A percentile compares a stretch with the other conserved stretches of the same genome.
These are phyloP conservation scores for Solanum aculeatissimum DNA, from an alignment of 305 asterid species.

Conservation along the genomic window DNA sequence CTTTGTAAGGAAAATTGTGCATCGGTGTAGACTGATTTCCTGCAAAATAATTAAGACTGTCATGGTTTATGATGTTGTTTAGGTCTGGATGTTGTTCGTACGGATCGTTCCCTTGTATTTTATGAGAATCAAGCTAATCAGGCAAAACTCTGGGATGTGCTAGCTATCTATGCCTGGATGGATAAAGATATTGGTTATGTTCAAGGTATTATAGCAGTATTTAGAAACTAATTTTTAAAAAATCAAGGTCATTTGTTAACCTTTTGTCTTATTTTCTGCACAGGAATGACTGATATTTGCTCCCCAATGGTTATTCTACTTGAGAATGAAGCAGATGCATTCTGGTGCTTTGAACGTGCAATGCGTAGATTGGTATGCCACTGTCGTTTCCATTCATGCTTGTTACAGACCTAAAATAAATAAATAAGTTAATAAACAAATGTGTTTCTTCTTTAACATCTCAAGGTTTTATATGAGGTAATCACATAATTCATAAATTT, in stretches of 20 bases:
- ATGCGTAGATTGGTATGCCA: constrained; percentile 81
- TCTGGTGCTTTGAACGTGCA: constrained; percentile 95
- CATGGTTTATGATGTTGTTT: not conserved
- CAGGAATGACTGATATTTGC: constrained; percentile 99
- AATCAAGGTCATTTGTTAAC: not conserved
- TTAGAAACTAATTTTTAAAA: not conserved
- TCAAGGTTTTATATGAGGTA: not conserved
- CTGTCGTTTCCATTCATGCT: not conserved
- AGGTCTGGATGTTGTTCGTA: constrained; percentile 94
- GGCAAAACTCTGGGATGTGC: constrained; percentile 88
- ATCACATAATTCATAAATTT: not conserved
- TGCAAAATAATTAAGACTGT: not conserved
- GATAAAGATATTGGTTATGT: constrained; percentile 96
- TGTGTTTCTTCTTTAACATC: not conserved
- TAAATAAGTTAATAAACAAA: not conserved
- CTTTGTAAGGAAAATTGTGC: not conserved
- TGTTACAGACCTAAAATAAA: not conserved
- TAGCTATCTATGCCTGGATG: constrained; percentile 84
- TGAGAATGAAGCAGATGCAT: constrained; percentile 94
- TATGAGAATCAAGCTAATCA: constrained; percentile 75
- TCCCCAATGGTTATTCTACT: constrained; percentile 84
- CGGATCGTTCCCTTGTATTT: constrained; percentile 69
- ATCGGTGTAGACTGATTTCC: not conserved
- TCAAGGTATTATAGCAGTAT: constrained; percentile 56
- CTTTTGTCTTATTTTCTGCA: constrained; percentile 2